phyloP scores from a whole-genome alignment of 2,329 filamentous ascomycete species.

The Phaeosphaeria sp. region DNA sequence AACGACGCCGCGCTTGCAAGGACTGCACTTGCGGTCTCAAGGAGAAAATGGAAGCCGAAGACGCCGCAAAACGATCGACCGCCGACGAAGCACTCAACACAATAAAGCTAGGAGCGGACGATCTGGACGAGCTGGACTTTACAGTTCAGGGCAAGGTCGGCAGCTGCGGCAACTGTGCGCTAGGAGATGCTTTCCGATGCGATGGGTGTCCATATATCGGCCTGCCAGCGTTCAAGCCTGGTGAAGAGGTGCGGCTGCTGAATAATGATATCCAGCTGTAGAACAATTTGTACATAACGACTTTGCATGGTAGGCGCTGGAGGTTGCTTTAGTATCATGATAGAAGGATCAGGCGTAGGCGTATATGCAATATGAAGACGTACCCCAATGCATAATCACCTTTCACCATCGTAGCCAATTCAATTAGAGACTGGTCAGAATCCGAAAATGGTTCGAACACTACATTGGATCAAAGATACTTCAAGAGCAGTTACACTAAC shows the following conservation, averaged over 20 bases:
- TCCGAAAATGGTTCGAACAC: too few species aligned
- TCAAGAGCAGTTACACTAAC: not conserved
- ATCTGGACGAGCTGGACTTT: slow-evolving; percentile 90
- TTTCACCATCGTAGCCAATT: too few species aligned
- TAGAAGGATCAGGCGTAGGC: slow-evolving; percentile 1
- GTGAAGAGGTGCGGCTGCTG: slow-evolving; percentile 87
- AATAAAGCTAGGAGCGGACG: slow-evolving; percentile 75
- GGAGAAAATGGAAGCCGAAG: slow-evolving; percentile 84
- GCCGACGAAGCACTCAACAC: slow-evolving; percentile 71
- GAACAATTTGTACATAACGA: not conserved
- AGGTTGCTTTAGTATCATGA: not conserved
- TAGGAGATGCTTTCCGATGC: slow-evolving; percentile 79
- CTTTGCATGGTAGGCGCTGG: slow-evolving; percentile 10
- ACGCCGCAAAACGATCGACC: slow-evolving; percentile 68
- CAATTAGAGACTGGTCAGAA: too few species aligned
- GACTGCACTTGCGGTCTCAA: slow-evolving; percentile 96
- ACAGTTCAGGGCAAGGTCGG: slow-evolving; percentile 97
- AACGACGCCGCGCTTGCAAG: slow-evolving; percentile 92
- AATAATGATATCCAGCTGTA: slow-evolving; percentile 86
- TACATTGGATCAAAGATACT: not conserved
- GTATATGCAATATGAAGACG: not conserved
- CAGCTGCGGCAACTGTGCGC: slow-evolving; percentile 90
- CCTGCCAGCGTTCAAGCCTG: slow-evolving; percentile 93
- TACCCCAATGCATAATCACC: too few species aligned
- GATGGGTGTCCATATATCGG: slow-evolving; percentile 83